Evolutionary conservation across 768 basidiomycete genomes (phyloP), one percentile per base, ranked within the genome.

Genomic region (Panaeolus papilionaceus): DNA sequence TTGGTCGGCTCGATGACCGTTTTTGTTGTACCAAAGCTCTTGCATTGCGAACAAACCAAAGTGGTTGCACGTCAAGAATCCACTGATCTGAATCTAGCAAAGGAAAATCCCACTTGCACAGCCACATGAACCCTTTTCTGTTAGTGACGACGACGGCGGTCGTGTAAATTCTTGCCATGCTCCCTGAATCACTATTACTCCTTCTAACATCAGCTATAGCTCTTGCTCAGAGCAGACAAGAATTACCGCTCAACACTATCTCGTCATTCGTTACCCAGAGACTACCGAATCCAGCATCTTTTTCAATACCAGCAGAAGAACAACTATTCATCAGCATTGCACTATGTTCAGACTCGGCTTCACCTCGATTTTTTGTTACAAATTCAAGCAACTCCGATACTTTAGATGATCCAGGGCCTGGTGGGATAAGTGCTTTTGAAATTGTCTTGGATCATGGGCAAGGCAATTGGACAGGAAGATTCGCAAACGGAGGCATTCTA

Each of bases 331-430:
- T 88, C n/a, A 82, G 84, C 12, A 70, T 89, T 54, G 87, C 87
- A 0, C 74, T 86, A 47, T 89, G 88, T 69, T 74, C 83, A 0
- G 71, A 72, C 12, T 72, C 76, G 0, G 67, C 74, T 10, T 69
- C 79, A 0, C 85, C 88, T 7, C 81, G 84, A 16, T 89, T 93
- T 70, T 87, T 90, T 68, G 72, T 93, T 3, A 85, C 86, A 0
- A 92, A 89, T 70, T 79, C 78, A 65, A 75, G 73, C 26, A 71
- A 72, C 49, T 71, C 70, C 11, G 81, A 79, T 9, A 73, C 75
- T 11, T 62, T 73, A 47, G 73, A 73, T 26, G 71, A 77, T 66
- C 83, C 88, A 9, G 78, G 81, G 1, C 73, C 80, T 4, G 83
- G 81, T 12, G 81, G 81, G 3, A 66, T 70, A 0, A 79, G 83